Conservation (phyloP, 2,329 filamentous ascomycete species). For the Ilyonectria destructans region DNA sequence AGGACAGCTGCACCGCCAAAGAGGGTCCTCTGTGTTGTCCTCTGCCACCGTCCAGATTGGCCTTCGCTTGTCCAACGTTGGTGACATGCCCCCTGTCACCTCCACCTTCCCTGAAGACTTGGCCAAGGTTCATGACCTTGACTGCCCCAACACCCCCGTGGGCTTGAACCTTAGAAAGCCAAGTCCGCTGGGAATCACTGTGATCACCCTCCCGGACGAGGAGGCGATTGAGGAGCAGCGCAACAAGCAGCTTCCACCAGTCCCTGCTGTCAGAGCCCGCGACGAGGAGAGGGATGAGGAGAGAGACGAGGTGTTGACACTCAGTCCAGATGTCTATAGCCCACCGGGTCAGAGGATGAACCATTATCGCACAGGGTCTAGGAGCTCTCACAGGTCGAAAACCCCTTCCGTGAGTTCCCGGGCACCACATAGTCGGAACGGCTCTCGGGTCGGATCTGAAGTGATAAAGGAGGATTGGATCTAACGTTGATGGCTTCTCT, state of each 20-base stretch:
- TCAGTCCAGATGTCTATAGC: constrained; percentile 70
- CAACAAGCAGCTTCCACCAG: constrained; percentile 54
- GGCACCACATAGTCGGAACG: constrained; percentile 34
- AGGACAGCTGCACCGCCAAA: constrained; percentile 63
- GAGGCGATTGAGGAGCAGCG: constrained; percentile 43
- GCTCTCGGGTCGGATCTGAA: constrained; percentile 26
- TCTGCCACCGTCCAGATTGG: constrained; percentile 82
- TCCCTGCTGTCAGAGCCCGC: constrained; percentile 50
- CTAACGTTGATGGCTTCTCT: constrained; percentile 1
- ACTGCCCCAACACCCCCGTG: constrained; percentile 50
- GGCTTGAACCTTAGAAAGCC: constrained; percentile 41
- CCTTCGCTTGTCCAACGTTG: constrained; percentile 75
- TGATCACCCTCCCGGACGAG: constrained; percentile 47
- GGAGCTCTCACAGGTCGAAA: constrained; percentile 40
- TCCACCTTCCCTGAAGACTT: constrained; percentile 41
- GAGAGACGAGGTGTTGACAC: constrained; percentile 55
- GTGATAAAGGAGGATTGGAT: constrained; percentile 32
- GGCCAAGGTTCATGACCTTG: constrained; percentile 57
- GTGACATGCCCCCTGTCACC: constrained; percentile 61
- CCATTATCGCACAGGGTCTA: constrained; percentile 25
- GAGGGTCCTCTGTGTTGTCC: constrained; percentile 76
- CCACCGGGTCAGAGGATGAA: constrained; percentile 50
- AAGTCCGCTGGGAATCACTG: constrained; percentile 46
- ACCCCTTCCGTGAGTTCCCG: constrained; percentile 40
- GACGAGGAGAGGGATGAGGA: constrained; percentile 47